Percentiles rank a stretch among this genome's conserved stretches.
These are phyloP conservation scores for Fusarium penzigii DNA, from an alignment of 2,329 filamentous ascomycete species.

Conservation along the genomic window DNA sequence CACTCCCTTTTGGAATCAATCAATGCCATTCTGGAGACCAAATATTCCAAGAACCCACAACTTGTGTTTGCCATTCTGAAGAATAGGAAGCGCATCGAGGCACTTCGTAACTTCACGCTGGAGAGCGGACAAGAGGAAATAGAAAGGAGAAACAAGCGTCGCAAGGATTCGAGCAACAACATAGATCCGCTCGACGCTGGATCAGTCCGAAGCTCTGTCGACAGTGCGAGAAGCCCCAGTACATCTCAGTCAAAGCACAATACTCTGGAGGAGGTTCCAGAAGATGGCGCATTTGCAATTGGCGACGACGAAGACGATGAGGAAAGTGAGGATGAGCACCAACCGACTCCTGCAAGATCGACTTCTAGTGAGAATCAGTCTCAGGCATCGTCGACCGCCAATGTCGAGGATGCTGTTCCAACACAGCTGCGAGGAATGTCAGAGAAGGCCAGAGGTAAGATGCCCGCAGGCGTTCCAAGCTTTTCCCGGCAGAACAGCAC, in stretches of 20 bases:
- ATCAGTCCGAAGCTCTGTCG: conserved; percentile 63
- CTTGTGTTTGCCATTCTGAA: conserved; percentile 79
- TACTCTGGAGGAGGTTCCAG: conserved; percentile 41
- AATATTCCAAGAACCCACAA: conserved; percentile 78
- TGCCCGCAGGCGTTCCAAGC: conserved; percentile 78
- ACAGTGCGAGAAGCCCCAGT: conserved; percentile 66
- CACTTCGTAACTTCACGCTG: conserved; percentile 81
- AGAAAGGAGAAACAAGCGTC: conserved; percentile 71
- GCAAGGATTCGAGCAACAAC: conserved; percentile 61
- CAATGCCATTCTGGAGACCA: conserved; percentile 86
- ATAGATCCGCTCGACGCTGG: conserved; percentile 50
- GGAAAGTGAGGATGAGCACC: conserved; percentile 48
- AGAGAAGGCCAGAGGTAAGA: conserved; percentile 94
- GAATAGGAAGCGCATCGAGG: conserved; percentile 81
- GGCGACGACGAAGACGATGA: conserved; percentile 75
- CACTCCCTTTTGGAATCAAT: conserved; percentile 84
- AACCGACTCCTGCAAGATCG: conserved; percentile 60
- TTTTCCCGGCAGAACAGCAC: conserved; percentile 92
- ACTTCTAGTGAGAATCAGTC: conserved; percentile 65
- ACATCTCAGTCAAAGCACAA: conserved; percentile 25
- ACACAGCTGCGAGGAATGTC: conserved; percentile 89
- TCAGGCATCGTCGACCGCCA: conserved; percentile 67
- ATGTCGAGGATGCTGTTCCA: conserved; percentile 76
- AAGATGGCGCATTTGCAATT: conserved; percentile 83
- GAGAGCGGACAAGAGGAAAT: conserved; percentile 93